Percentiles rank a stretch among this genome's conserved stretches.
Conservation (phyloP, 73 alveolate genomes). For the Diophrys appendiculata region DNA sequence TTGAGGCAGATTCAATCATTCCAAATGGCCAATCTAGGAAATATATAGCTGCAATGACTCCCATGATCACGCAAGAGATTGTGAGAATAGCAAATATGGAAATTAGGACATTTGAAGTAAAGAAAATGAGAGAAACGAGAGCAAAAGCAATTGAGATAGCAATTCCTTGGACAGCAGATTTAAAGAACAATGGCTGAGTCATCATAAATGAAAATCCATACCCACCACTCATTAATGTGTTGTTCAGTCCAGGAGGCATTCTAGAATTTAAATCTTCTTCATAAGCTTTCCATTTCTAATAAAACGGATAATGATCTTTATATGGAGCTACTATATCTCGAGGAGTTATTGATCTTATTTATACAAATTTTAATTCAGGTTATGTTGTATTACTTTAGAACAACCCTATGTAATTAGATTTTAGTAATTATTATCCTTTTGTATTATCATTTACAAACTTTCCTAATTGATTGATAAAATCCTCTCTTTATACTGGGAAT, state of each 20-base stretch:
- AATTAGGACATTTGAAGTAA: neutral
- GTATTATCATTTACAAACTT: slow-evolving; percentile 8
- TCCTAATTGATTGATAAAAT: neutral
- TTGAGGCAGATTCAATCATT: slow-evolving; percentile 52
- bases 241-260: neutral
- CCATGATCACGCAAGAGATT: neutral
- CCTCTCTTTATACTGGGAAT: slow-evolving; percentile 12
- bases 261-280: neutral
- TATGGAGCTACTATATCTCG: neutral
- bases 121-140: neutral
- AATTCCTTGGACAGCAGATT: neutral
- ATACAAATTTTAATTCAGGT: neutral
- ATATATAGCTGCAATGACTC: slow-evolving; percentile 3
- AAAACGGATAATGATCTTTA: neutral
- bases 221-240: neutral
- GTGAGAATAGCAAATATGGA: neutral
- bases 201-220: slow-evolving; percentile 9
- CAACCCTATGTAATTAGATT: neutral
- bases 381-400: no score
- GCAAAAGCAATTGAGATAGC: neutral
- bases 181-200: neutral
- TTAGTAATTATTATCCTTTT: neutral
- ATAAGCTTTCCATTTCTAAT: neutral
- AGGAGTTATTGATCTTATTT: neutral
- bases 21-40: slow-evolving; percentile 12